A percentile compares a stretch with the other conserved stretches of the same genome.
phyloP scores from a whole-genome alignment of 805 yeast genomes.

The Candida khao-thaluensis region DNA sequence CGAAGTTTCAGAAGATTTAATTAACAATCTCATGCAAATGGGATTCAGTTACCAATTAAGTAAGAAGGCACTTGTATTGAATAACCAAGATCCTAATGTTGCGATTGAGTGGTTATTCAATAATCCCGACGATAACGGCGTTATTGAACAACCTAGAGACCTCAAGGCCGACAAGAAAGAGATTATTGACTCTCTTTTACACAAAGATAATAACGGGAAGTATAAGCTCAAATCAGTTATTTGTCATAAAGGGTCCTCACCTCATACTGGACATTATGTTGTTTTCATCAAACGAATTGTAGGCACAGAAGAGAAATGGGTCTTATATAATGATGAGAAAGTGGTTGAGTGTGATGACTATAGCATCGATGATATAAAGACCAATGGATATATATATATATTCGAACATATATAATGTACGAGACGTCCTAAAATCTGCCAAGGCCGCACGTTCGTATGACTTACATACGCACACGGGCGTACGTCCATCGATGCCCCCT shows the following conservation, averaged over 20 bases:
- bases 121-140: slow-evolving; percentile 78
- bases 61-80: slow-evolving; percentile 66
- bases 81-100: slow-evolving; percentile 60
- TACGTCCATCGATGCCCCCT: neutral
- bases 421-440: too few species aligned
- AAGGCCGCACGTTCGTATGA: neutral
- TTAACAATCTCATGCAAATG: slow-evolving; percentile 62
- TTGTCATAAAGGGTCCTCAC: slow-evolving; percentile 87
- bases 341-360: slow-evolving; percentile 58
- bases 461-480: too few species aligned
- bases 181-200: slow-evolving; percentile 7
- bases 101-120: slow-evolving; percentile 91
- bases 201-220: slow-evolving; percentile 17
- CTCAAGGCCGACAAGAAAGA: slow-evolving; percentile 21
- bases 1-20: slow-evolving; percentile 33
- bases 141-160: slow-evolving; percentile 34
- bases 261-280: slow-evolving; percentile 92
- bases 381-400: slow-evolving; percentile 50
- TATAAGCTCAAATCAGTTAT: slow-evolving; percentile 63
- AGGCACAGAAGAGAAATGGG: slow-evolving; percentile 54
- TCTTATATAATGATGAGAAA: slow-evolving; percentile 84
- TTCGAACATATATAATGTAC: slow-evolving; percentile 24
- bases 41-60: slow-evolving; percentile 71
- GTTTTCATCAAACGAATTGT: slow-evolving; percentile 56
- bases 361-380: slow-evolving; percentile 42